phyloP scores from a whole-genome alignment of 805 yeast genomes.

The Hemisphaericaspora nanyangensis region DNA sequence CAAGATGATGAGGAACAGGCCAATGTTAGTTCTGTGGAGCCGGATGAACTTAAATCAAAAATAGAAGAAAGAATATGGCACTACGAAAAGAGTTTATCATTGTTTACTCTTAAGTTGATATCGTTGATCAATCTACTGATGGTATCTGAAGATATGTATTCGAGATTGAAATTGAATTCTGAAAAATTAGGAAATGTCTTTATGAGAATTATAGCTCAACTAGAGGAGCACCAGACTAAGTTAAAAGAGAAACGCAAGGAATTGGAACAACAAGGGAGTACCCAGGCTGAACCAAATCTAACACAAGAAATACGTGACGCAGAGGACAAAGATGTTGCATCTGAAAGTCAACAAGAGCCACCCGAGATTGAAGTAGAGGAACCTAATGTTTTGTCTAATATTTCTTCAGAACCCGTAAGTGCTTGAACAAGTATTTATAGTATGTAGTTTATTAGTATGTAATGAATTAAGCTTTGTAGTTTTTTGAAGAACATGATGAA shows the following conservation, averaged over 20 bases:
- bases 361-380: neutral
- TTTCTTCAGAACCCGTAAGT: no score
- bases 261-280: neutral
- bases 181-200: slow-evolving; percentile 32
- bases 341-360: neutral
- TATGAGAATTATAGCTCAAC: slow-evolving; percentile 15
- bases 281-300: neutral
- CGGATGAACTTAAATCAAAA: slow-evolving; percentile 1
- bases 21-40: slow-evolving; percentile 5
- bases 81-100: slow-evolving; percentile 39
- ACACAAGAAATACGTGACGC: neutral
- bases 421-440: no score
- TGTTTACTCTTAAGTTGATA: slow-evolving; percentile 36
- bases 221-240: neutral
- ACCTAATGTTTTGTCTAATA: neutral
- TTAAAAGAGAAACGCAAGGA: slow-evolving; percentile 1
- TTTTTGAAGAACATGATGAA: no score
- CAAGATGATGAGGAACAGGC: slow-evolving; percentile 11
- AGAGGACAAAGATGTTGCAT: neutral
- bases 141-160: slow-evolving; percentile 18
- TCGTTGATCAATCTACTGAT: slow-evolving; percentile 31
- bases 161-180: slow-evolving; percentile 36
- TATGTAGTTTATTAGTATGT: no score
- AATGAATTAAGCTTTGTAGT: no score
- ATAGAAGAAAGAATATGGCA: slow-evolving; percentile 22